Percentiles rank a stretch among this genome's conserved stretches.
These are phyloP conservation scores for Aspergillus sp. DNA, from an alignment of 2,329 filamentous ascomycete species.

Conservation along the genomic window DNA sequence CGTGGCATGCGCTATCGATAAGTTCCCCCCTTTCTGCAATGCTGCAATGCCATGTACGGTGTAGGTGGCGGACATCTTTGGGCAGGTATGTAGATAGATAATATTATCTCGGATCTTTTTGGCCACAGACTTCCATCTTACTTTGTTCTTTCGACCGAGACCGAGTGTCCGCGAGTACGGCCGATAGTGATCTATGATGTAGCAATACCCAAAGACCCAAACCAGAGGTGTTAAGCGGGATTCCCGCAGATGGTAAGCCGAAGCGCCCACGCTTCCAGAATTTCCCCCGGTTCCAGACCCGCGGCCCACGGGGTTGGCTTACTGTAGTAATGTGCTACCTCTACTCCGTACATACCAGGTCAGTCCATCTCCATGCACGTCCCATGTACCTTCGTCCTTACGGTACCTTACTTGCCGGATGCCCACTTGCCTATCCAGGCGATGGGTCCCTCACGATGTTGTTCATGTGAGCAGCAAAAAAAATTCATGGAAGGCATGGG, in stretches of 20 bases:
- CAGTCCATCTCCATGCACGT: neutral
- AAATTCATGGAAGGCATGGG: neutral
- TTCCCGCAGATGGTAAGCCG: constrained; percentile 34
- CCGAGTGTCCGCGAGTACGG: no score
- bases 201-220: neutral
- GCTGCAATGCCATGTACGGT: no score
- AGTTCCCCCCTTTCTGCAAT: neutral
- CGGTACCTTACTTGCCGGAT: neutral
- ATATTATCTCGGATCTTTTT: no score
- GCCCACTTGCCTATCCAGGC: constrained; percentile 9
- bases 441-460: constrained; percentile 17
- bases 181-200: no score
- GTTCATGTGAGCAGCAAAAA: constrained; percentile 36
- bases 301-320: neutral
- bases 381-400: neutral
- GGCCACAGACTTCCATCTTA: no score
- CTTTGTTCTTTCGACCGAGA: neutral
- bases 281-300: constrained; percentile 18
- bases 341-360: no score
- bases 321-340: no score
- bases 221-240: constrained; percentile 18
- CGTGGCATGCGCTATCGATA: neutral
- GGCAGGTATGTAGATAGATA: no score
- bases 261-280: constrained; percentile 15
- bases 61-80: no score